Conservation (phyloP, 208 protist genomes). For the Leishmania lainsoni region DNA sequence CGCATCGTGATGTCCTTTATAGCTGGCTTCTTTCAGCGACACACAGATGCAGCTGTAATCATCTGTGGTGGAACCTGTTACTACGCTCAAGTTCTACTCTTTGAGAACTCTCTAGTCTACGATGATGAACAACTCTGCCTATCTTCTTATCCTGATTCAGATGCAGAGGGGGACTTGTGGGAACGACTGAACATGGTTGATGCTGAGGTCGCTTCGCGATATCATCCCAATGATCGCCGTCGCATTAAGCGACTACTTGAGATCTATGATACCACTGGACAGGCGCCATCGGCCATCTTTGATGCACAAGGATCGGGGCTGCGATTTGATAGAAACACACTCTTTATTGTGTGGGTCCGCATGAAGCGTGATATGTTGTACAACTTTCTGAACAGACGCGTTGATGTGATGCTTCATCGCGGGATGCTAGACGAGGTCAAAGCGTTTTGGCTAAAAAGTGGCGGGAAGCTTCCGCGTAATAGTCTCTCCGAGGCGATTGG, state of each 20-base stretch:
- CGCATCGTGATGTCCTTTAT: constrained; percentile 55
- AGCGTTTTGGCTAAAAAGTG: constrained; percentile 29
- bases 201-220: constrained; percentile 54
- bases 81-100: constrained; percentile 74
- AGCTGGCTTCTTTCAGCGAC: constrained; percentile 39
- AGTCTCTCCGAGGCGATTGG: constrained; percentile 71
- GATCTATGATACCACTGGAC: constrained; percentile 61
- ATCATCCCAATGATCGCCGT: constrained; percentile 87
- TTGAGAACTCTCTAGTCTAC: constrained; percentile 54
- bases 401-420: constrained; percentile 78
- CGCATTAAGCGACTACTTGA: constrained; percentile 79
- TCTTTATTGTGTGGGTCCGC: constrained; percentile 76
- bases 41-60: constrained; percentile 55
- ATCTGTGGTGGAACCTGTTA: constrained; percentile 87
- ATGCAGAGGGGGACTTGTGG: constrained; percentile 39
- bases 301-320: constrained; percentile 23
- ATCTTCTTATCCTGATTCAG: constrained; percentile 1
- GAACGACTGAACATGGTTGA: constrained; percentile 68
- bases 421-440: constrained; percentile 73
- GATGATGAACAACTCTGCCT: neutral
- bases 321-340: constrained; percentile 34
- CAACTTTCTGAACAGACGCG: constrained; percentile 52
- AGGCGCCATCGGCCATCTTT: constrained; percentile 61
- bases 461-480: constrained; percentile 14
- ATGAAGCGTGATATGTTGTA: constrained; percentile 47